phyloP scores from a whole-genome alignment of 257 asterid genomes.

The Solanum etuberosum region DNA sequence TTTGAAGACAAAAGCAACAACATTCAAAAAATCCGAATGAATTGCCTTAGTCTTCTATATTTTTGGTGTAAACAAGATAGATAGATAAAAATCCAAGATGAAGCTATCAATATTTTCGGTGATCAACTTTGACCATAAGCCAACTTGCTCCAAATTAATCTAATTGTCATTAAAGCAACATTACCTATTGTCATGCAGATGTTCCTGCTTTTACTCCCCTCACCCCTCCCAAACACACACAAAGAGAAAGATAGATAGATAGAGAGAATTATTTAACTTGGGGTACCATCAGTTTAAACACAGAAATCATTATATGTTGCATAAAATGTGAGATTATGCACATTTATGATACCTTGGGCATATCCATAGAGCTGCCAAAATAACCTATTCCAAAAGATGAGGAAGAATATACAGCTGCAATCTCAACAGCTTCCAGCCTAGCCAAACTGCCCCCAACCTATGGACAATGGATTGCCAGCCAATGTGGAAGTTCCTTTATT shows the following conservation, averaged over 20 bases:
- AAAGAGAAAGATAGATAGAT: neutral
- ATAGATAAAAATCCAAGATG: no score
- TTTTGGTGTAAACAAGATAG: no score
- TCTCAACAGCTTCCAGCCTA: slow-evolving; percentile 60
- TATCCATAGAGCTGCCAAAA: slow-evolving; percentile 72
- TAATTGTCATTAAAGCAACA: neutral
- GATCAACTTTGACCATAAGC: neutral
- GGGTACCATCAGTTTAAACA: neutral
- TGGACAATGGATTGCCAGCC: neutral
- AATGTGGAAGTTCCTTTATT: neutral
- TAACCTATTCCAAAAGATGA: slow-evolving; percentile 85
- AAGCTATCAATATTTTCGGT: neutral
- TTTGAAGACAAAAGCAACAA: no score
- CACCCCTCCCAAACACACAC: neutral
- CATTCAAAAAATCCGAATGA: no score
- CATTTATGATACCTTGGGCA: slow-evolving; percentile 57
- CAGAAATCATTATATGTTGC: neutral
- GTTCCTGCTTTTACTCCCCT: neutral
- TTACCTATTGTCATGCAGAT: neutral
- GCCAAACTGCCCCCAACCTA: slow-evolving; percentile 34
- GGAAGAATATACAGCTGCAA: slow-evolving; percentile 74
- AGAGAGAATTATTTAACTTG: neutral
- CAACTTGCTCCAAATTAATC: neutral
- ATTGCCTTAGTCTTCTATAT: no score
- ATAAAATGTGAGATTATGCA: neutral